These are phyloP conservation scores for Fagopyrum tataricum DNA, from an alignment of 148 eudicot genomes.

Conservation along the genomic window DNA sequence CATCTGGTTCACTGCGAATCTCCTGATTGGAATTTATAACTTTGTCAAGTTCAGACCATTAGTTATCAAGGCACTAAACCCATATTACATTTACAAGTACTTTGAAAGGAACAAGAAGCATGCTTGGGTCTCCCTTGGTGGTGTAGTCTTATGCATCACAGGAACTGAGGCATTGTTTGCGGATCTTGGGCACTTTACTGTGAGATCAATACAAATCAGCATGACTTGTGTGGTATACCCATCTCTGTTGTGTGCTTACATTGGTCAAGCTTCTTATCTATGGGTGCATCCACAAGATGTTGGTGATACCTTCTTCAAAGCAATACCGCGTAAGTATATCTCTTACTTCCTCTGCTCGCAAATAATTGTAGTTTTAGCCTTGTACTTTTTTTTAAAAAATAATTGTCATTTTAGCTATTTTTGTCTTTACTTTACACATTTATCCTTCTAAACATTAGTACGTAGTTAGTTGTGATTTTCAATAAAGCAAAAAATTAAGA, in stretches of 20 bases:
- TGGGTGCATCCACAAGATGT: slow-evolving; percentile 17
- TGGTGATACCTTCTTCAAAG: slow-evolving; percentile 22
- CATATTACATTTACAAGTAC: slow-evolving; percentile 26
- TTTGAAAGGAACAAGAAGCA: slow-evolving; percentile 24
- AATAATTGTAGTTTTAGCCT: no score
- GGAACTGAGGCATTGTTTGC: slow-evolving; percentile 35
- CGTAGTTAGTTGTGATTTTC: no score
- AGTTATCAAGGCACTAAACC: slow-evolving; percentile 30
- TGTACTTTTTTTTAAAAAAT: no score
- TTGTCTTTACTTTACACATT: no score
- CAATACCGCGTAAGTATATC: slow-evolving; percentile 22
- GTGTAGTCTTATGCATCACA: slow-evolving; percentile 28
- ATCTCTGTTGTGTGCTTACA: slow-evolving; percentile 25
- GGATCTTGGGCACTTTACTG: slow-evolving; percentile 37
- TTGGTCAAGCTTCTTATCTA: slow-evolving; percentile 39
- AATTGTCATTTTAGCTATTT: no score
- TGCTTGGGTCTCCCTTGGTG: slow-evolving; percentile 43
- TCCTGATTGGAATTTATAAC: slow-evolving; percentile 28
- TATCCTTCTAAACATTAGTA: no score
- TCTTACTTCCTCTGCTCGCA: no score
- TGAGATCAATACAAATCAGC: slow-evolving; percentile 32
- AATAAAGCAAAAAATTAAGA: no score
- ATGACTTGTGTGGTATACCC: slow-evolving; percentile 28
- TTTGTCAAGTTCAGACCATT: slow-evolving; percentile 29
- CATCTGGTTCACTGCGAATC: slow-evolving; percentile 26